These are phyloP conservation scores for Triticum monococcum DNA, from an alignment of 176 grass and related monocot genomes.

Conservation along the genomic window DNA sequence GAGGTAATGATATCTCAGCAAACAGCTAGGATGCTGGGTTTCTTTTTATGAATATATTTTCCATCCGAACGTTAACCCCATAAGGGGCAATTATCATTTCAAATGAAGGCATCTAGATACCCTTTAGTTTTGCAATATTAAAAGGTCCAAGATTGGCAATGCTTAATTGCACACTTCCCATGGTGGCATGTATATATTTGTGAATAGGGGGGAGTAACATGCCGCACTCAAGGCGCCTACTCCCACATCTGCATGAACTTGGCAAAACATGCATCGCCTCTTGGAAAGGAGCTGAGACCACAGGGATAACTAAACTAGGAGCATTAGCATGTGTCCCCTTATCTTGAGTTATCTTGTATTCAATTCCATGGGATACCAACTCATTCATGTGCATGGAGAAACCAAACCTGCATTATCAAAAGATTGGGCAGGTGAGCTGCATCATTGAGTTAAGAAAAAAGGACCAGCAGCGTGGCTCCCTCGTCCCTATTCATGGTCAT, in stretches of 20 bases:
- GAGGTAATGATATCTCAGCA: not conserved
- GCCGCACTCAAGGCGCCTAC: slow-evolving; percentile 13
- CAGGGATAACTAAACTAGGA: slow-evolving; percentile 32
- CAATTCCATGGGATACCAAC: slow-evolving; percentile 52
- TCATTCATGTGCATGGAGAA: slow-evolving; percentile 53
- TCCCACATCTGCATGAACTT: slow-evolving; percentile 24
- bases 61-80: not conserved
- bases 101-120: not conserved
- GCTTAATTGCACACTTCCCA: slow-evolving; percentile 26
- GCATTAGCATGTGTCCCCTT: slow-evolving; percentile 54
- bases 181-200: not conserved
- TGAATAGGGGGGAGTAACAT: slow-evolving; percentile 37
- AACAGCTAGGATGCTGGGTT: not conserved
- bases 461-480: slow-evolving; percentile 38
- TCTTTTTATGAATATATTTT: not conserved
- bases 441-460: slow-evolving; percentile 53
- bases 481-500: slow-evolving; percentile 34
- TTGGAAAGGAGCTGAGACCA: slow-evolving; percentile 19
- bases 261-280: slow-evolving; percentile 36
- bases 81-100: not conserved
- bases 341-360: slow-evolving; percentile 53
- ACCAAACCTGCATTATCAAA: slow-evolving; percentile 47
- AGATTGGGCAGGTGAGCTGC: slow-evolving; percentile 51
- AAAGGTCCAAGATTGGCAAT: not conserved
- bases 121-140: not conserved